These are phyloP conservation scores for Xylaria intraflava DNA, from an alignment of 495 filamentous ascomycete species.

Conservation along the genomic window DNA sequence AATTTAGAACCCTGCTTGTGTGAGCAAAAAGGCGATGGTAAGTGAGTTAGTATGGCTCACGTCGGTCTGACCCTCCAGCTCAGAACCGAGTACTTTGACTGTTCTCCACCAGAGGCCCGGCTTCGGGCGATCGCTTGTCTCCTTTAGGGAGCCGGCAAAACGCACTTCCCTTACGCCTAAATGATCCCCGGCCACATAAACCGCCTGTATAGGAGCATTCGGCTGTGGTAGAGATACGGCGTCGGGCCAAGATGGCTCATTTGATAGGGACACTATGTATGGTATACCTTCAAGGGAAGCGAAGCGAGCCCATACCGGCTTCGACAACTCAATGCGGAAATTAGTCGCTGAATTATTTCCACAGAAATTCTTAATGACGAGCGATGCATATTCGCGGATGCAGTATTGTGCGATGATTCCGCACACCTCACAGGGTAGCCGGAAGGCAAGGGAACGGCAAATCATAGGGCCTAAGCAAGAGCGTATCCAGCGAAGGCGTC, in stretches of 20 bases:
- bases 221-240: background rate
- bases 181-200: background rate
- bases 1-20: background rate
- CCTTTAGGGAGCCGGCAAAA: background rate
- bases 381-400: background rate
- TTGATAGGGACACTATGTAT: background rate
- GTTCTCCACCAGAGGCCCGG: background rate
- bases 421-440: background rate
- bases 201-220: background rate
- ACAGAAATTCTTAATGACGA: background rate
- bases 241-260: background rate
- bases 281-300: background rate
- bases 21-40: background rate
- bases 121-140: background rate
- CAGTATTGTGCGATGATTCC: background rate
- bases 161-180: background rate
- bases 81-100: background rate
- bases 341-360: background rate
- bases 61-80: background rate
- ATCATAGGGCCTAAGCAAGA: background rate
- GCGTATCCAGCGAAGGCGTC: background rate
- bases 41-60: background rate
- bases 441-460: background rate
- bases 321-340: background rate
- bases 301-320: background rate